Base-by-base conservation (phyloP, 805 yeast species). In the Pichia californica region DNA sequence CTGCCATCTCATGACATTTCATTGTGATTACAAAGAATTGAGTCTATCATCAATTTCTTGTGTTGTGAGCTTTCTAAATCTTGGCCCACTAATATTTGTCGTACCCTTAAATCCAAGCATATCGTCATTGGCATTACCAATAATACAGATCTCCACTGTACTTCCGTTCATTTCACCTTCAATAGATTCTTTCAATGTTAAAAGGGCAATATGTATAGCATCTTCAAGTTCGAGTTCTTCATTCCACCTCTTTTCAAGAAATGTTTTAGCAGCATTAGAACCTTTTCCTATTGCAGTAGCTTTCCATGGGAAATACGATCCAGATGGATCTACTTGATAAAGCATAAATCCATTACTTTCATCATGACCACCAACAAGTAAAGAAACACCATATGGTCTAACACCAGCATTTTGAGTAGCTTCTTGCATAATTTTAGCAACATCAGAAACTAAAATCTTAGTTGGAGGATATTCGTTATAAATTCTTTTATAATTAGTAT, bases 261-360 rank as follows among this genome's bases (percentile, higher is more conserved):
- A 93, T 1, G 98, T 91, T 71, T 94, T 93, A 29, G 98, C 99
- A n/a, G 95, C 87, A 35, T 80, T 79, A 4, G 96, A 81, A 21
- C 96, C 95, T 61, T 88, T 89, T 51, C 99, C 99, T 56, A 93
- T 93, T 20, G 99, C 98, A 4, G 99, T 91, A 31, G 99, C 99
- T 67, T 91, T 93, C 99, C 99, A 93, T 9, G 99, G 98, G 74
- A 87, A 93, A 64, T 83, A 93, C 32, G 96, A 81, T 9, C 99
- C 99, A 4, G 95, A 84, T 5, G 99, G 99, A 68, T 93, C 99
- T 38, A 93, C 95, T 67, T 93, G 99, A 64, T 93, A 93, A 47
- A 93, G 72, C 60, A 85, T 85, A 64, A 77, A 89, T 25, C 80
- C 80, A 39, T 58, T 64, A 30, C 59, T 56, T 30, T 83, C 88